A percentile compares a stretch with the other conserved stretches of the same genome.
Evolutionary conservation across 225 moss, liverwort and hornwort genomes (phyloP).

Genomic region (Pseudisothecium myosuroides): DNA sequence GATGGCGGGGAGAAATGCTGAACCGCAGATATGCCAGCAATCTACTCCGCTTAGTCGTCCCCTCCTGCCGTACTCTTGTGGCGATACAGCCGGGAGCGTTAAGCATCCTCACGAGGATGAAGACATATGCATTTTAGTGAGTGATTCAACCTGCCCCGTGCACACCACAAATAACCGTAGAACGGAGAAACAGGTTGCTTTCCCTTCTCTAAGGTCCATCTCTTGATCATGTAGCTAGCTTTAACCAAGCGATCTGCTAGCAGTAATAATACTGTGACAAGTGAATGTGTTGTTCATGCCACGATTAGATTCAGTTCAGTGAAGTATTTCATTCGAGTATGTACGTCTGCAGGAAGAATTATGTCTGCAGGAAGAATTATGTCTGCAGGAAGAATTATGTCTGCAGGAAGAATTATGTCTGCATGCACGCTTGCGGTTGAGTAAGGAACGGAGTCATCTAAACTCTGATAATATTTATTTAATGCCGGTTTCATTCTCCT

Average conservation of each 20-base stretch:
- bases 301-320: neutral
- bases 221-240: neutral
- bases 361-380: too few relatives aligned
- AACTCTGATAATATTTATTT: neutral
- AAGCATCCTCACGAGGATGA: neutral
- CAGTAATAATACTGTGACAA: neutral
- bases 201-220: neutral
- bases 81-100: neutral
- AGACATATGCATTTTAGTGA: neutral
- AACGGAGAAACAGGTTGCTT: neutral
- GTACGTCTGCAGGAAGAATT: neutral
- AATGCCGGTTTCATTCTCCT: too few relatives aligned
- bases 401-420: neutral
- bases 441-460: neutral
- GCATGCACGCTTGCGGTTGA: neutral
- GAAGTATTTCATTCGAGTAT: neutral
- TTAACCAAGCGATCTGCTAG: neutral
- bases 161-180: neutral
- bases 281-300: neutral
- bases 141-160: neutral
- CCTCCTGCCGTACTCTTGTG: neutral
- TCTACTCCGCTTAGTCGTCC: fast-evolving
- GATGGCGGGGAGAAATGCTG: neutral
- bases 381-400: neutral
- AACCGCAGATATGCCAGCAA: fast-evolving